Evolutionary conservation across 2,329 filamentous ascomycete species (phyloP).

Genomic region (Arachnopeziza araneosa): DNA sequence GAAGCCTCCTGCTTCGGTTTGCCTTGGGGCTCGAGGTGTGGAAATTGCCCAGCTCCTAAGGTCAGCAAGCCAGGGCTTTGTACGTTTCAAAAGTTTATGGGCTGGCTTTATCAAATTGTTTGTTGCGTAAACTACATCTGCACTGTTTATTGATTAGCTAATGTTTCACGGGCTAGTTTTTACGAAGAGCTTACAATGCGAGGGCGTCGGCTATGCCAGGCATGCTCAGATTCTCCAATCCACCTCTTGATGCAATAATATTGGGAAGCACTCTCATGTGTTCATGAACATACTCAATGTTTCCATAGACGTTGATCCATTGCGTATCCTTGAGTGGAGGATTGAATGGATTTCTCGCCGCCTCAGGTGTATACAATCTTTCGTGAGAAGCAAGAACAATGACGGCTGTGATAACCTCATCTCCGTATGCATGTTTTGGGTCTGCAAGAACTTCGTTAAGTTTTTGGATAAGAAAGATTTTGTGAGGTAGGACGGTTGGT

Average conservation of each 20-base stretch:
- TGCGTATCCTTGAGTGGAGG: conserved; percentile 3
- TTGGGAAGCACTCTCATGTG: conserved; percentile 6
- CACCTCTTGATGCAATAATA: not conserved
- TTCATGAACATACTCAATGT: not conserved
- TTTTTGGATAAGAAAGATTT: conserved; percentile 5
- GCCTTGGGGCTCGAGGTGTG: not conserved
- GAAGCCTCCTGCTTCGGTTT: not conserved
- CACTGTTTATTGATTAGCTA: not conserved
- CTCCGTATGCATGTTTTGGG: not conserved
- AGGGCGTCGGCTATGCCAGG: not conserved
- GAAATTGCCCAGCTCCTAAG: not conserved
- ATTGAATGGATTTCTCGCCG: conserved; percentile 2
- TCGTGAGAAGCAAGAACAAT: conserved; percentile 5
- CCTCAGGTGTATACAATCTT: not conserved
- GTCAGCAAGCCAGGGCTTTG: not conserved
- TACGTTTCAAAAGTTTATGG: not conserved
- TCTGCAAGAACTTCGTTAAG: conserved; percentile 2
- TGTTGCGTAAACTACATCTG: conserved; percentile 1
- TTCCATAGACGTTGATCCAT: conserved; percentile 10
- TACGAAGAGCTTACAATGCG: not conserved
- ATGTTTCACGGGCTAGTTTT: not conserved
- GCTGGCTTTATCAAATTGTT: not conserved
- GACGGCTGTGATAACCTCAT: conserved; percentile 5
- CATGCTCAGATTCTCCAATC: not conserved
- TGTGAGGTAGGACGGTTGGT: conserved; percentile 2